Percentiles rank a stretch among this genome's conserved stretches.
Evolutionary conservation across 78 protist species (phyloP).

Genomic region (Anaeramoeba flamelloides): DNA sequence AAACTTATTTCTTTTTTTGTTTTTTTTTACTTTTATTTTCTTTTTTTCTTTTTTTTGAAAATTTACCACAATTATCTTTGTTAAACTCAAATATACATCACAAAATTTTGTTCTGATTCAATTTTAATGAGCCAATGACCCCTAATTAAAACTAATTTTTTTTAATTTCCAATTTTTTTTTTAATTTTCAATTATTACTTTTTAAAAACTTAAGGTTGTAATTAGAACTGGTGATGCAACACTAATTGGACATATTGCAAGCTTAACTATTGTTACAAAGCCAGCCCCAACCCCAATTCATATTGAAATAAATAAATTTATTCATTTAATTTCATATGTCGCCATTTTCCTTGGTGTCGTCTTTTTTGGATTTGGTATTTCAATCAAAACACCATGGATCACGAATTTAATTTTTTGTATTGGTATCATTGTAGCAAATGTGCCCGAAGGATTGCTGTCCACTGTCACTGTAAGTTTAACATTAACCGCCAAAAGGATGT

Average conservation of each 20-base stretch:
- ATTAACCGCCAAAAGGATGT: slow-evolving; percentile 35
- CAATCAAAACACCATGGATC: not conserved
- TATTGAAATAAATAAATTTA: slow-evolving; percentile 56
- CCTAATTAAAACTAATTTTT: too few species aligned
- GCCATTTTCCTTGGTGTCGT: slow-evolving; percentile 43
- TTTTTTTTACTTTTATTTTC: too few species aligned
- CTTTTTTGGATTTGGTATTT: slow-evolving; percentile 30
- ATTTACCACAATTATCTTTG: too few species aligned
- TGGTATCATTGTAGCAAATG: slow-evolving; percentile 46
- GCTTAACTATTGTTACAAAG: slow-evolving; percentile 6
- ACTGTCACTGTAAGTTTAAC: slow-evolving; percentile 36
- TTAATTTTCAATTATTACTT: too few species aligned
- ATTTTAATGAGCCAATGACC: too few species aligned
- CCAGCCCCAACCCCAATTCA: slow-evolving; percentile 35
- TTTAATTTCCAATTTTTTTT: too few species aligned
- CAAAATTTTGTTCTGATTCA: too few species aligned
- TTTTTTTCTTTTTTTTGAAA: too few species aligned
- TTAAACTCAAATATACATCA: too few species aligned
- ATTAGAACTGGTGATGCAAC: not conserved
- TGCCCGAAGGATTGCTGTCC: slow-evolving; percentile 55
- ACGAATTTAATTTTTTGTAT: slow-evolving; percentile 9
- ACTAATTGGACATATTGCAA: not conserved
- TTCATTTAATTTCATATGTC: slow-evolving; percentile 41
- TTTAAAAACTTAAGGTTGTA: too few species aligned
- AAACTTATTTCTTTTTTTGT: too few species aligned